These are phyloP conservation scores for Linum usitatissimum DNA, from an alignment of 345 rosid species.

Conservation along the genomic window DNA sequence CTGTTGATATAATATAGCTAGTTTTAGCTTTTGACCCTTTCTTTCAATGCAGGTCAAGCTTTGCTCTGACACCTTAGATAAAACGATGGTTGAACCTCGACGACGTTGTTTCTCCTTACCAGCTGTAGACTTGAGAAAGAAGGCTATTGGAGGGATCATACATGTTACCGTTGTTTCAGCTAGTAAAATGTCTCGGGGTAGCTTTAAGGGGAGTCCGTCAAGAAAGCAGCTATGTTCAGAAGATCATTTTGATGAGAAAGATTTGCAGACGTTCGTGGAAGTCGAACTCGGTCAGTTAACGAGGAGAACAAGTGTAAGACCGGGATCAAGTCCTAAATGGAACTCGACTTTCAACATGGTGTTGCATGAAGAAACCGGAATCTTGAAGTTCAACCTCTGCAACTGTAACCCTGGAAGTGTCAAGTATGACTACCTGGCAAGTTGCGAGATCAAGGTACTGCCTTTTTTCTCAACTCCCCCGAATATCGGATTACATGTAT, in stretches of 20 bases:
- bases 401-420: conserved; percentile 48
- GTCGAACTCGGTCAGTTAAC: conserved; percentile 78
- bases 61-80: conserved; percentile 65
- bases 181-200: conserved; percentile 42
- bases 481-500: no score
- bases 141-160: conserved; percentile 69
- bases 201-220: conserved; percentile 52
- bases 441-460: conserved; percentile 89
- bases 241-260: conserved; percentile 35
- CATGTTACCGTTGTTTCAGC: conserved; percentile 71
- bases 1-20: no score
- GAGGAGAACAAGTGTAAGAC: conserved; percentile 50
- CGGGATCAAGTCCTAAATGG: conserved; percentile 66
- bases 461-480: no score
- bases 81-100: conserved; percentile 91
- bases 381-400: conserved; percentile 56
- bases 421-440: conserved; percentile 57
- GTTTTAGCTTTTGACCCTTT: background rate
- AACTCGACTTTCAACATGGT: conserved; percentile 87
- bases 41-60: conserved; percentile 48
- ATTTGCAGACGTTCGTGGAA: conserved; percentile 76
- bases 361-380: conserved; percentile 70
- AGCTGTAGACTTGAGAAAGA: conserved; percentile 64
- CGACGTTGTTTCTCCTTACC: conserved; percentile 75
- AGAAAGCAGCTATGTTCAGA: conserved; percentile 38